Conservation (phyloP, 441 rosid genomes). For the California macrophylla region DNA sequence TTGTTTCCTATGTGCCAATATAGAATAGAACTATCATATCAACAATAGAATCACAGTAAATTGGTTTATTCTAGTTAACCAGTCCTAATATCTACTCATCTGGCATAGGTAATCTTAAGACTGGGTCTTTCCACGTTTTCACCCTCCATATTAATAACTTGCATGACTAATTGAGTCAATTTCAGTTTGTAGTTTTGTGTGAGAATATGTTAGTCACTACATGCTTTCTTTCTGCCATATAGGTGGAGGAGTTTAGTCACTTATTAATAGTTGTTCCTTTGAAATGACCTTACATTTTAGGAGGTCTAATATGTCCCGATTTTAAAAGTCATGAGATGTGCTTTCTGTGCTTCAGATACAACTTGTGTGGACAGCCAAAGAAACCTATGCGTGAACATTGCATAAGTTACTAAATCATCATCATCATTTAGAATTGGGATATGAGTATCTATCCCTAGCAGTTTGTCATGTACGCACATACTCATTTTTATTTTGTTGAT, state of each 20-base stretch:
- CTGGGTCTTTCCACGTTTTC: not conserved
- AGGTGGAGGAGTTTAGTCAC: not conserved
- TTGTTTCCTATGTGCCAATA: not conserved
- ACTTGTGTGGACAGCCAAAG: not conserved
- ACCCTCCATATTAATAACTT: not conserved
- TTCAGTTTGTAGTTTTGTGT: not conserved
- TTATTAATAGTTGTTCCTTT: not conserved
- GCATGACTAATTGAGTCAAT: not conserved
- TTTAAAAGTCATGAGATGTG: not conserved
- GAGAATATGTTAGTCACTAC: not conserved
- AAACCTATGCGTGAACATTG: not conserved
- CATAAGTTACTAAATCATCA: not conserved
- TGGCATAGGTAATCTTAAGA: not conserved
- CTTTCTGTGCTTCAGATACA: not conserved
- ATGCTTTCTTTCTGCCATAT: not conserved
- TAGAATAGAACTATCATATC: not conserved
- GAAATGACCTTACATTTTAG: constrained; percentile 2
- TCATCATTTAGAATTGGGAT: not conserved
- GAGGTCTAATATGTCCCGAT: not conserved
- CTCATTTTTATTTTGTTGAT: constrained; percentile 16
- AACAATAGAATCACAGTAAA: not conserved
- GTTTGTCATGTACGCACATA: constrained; percentile 6
- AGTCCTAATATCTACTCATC: not conserved
- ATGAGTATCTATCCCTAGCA: not conserved
- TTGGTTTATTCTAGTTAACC: not conserved